Base-by-base conservation (phyloP, 176 grass and related monocot genomes). In the Chloris gayana region DNA sequence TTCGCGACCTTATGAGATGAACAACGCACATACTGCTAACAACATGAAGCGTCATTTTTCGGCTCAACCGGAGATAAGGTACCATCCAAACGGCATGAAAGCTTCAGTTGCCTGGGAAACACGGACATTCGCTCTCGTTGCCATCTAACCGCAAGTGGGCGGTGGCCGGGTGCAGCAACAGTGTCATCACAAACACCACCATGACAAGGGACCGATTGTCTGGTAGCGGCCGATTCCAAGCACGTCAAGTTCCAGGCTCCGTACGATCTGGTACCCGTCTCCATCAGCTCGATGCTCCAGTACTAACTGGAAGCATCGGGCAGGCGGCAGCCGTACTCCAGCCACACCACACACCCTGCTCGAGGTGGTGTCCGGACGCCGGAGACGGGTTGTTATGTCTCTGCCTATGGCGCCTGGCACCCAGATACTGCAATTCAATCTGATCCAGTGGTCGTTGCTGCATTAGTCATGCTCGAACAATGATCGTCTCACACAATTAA, bases 191-290 rank as follows among this genome's bases (percentile, higher is more conserved):
- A 25, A 24, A 18, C 22, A 25, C 19, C 51, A 21, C 51, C 19
- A 21, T 22, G 50, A 22, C 50, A 19, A 1, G 18, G 1, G 9
- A 42, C 35, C 11, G 41, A 2, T 44, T 44, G 41, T 44, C 41
- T 44, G 9, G 2, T 54, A 58, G 25, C 58, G 17, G 50, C 64
- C 67, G 58, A 82, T 72, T 72, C 17, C 26, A 81, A 41, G 26
- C 67, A 37, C 60, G 37, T 30, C 26, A 12, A 31, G 33, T 9
- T 60, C 21, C 22, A 21, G 13, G 14, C 4, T 18, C 68, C 39
- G 54, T 49, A 72, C 39, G 27, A n/a, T 33, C 35, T 3, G 68
- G 79, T 47, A 47, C 29, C 4, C 4, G 79, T 82, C 79, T 47
- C 54, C 21, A 19, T 72, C 62, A 12, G 30, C 13, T 5, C 13